These are phyloP conservation scores for Paratrypanosoma confusum DNA, from an alignment of 208 protist genomes.

Conservation along the genomic window DNA sequence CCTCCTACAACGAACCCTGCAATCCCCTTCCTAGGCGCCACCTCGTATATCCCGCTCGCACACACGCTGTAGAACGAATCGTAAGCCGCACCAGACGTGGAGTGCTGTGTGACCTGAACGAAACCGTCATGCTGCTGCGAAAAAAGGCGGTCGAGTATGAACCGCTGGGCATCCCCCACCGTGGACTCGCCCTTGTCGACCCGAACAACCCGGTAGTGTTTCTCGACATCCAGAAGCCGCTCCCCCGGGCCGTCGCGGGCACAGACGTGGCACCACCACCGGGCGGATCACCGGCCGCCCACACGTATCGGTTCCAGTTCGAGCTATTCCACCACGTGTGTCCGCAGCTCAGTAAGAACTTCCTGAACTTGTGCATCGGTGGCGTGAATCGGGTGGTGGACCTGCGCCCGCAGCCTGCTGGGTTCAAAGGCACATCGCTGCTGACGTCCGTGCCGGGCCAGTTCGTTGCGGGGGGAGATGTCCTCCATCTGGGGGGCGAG, in stretches of 20 bases:
- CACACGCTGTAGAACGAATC: no score
- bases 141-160: no score
- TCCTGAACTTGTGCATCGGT: constrained; percentile 10
- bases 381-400: constrained; percentile 13
- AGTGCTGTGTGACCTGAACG: no score
- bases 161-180: constrained; percentile 13
- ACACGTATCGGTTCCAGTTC: constrained; percentile 16
- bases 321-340: constrained; percentile 19
- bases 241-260: neutral
- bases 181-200: constrained; percentile 12
- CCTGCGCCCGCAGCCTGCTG: constrained; percentile 9
- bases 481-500: constrained; percentile 8
- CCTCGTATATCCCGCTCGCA: no score
- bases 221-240: constrained; percentile 10
- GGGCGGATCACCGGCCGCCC: no score
- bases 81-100: no score
- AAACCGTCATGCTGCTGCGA: no score
- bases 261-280: neutral
- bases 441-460: constrained; percentile 11
- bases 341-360: constrained; percentile 12
- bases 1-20: no score
- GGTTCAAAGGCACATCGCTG: constrained; percentile 15
- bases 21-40: no score
- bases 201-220: constrained; percentile 16
- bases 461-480: constrained; percentile 19